phyloP scores from a whole-genome alignment of 1,284 basidiomycete genomes.

The Fomitopsis palustris region DNA sequence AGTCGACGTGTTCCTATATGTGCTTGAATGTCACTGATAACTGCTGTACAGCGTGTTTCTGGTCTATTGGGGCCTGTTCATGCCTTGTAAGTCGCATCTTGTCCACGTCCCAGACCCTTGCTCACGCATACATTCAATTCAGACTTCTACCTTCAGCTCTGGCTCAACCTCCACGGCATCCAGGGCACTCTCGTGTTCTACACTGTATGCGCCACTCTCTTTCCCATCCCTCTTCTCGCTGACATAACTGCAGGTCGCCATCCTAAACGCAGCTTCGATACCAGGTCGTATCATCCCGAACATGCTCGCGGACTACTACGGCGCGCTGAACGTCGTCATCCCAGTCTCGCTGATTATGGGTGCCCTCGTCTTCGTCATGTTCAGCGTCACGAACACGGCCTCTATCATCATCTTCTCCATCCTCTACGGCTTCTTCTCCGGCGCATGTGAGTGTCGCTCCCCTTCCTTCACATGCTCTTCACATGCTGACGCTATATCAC shows the following conservation, averaged over 20 bases:
- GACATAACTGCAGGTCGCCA: conserved; percentile 16
- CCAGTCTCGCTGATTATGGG: conserved; percentile 19
- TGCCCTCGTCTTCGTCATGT: conserved; percentile 26
- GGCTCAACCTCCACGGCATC: conserved; percentile 18
- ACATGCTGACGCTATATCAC: not conserved
- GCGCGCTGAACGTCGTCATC: conserved; percentile 25
- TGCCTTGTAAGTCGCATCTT: conserved; percentile 7
- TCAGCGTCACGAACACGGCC: conserved; percentile 24
- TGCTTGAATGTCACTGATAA: not conserved
- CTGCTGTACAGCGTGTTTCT: conserved; percentile 1
- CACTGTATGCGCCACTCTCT: conserved; percentile 11
- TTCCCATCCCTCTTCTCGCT: conserved; percentile 1
- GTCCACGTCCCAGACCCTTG: not conserved
- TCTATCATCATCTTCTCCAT: conserved; percentile 49
- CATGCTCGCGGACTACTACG: conserved; percentile 23
- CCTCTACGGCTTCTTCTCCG: conserved; percentile 44
- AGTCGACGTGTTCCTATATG: not conserved
- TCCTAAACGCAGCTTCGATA: conserved; percentile 24
- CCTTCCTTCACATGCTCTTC: not conserved
- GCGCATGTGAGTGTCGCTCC: conserved; percentile 10
- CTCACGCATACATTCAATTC: not conserved
- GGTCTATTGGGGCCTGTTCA: conserved; percentile 7
- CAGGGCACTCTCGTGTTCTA: conserved; percentile 20
- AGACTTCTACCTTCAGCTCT: conserved; percentile 26
- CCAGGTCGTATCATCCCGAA: conserved; percentile 26